These are phyloP conservation scores for Patellifolia procumbens DNA, from an alignment of 179 eudicot genomes.

Conservation along the genomic window DNA sequence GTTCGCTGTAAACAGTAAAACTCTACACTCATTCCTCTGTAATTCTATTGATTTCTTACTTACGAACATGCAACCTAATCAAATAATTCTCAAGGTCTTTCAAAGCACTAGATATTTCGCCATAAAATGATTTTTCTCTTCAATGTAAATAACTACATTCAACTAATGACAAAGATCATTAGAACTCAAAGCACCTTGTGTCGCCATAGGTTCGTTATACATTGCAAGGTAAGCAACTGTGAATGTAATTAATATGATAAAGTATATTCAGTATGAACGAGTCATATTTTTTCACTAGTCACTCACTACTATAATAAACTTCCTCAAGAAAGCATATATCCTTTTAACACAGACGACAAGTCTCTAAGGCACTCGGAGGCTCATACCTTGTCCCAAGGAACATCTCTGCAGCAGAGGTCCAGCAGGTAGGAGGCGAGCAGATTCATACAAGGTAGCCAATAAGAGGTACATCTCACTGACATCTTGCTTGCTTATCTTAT, in stretches of 20 bases:
- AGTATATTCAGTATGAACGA: not conserved
- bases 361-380: not conserved
- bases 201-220: not conserved
- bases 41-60: not conserved
- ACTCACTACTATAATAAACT: not conserved
- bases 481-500: slow-evolving; percentile 28
- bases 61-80: not conserved
- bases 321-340: not conserved
- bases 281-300: not conserved
- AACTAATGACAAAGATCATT: not conserved
- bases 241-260: not conserved
- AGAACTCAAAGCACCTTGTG: not conserved
- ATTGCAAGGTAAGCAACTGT: not conserved
- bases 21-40: too few relatives aligned
- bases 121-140: not conserved
- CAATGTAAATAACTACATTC: not conserved
- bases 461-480: slow-evolving; percentile 40
- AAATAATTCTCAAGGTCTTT: not conserved
- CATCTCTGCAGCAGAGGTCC: slow-evolving; percentile 63
- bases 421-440: slow-evolving; percentile 59
- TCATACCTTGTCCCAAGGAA: slow-evolving; percentile 46
- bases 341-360: not conserved
- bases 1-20: not conserved
- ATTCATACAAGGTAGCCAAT: slow-evolving; percentile 59
- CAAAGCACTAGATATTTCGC: not conserved